Base-by-base conservation (phyloP, 2,329 filamentous ascomycete genomes). In the Clarireedia paspali region DNA sequence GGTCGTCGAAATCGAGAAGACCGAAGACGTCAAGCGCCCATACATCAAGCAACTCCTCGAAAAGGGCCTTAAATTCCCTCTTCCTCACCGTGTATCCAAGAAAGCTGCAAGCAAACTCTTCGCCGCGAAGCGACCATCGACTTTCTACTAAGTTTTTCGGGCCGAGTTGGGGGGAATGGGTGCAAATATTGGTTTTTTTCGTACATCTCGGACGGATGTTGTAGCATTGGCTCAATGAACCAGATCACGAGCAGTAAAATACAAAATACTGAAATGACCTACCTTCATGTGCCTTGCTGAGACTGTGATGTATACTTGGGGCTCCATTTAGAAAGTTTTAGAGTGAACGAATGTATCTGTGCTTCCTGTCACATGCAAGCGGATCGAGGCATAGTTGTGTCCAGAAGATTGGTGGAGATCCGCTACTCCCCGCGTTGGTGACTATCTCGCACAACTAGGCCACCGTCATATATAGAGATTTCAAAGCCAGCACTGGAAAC, bases 41-140 rank as follows among this genome's bases (percentile, higher is more conserved):
- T 99, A 99, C 87, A 95, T 99, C 83, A 95, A 91, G 84, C 94
- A 99, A 82, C 89, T 99, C 76, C 79, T 95, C 74, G 79, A 82
- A 78, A 97, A 97, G 88, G 75, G 84, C 77, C 89, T 99, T 77
- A 89, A 88, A 78, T 99, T 99, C 89, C 94, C 94, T 75, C 89
- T 99, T 68, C 94, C 94, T 74, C 94, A 99, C 85, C 94, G 95
- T 72, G 79, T 91, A 73, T 82, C 86, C 80, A 91, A 91, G 80
- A 81, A 82, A 77, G 77, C 76, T 75, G 84, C 80, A 81, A 88
- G 87, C 83, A 95, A 95, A 85, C 74, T 97, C 75, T 99, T 95
- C 82, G 84, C 88, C 74, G 85, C 90, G 73, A 89, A 84, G 79
- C 87, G 94, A 79, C 94, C 94, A 72, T 89, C 89, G 72, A 99